Conservation (phyloP, 495 filamentous ascomycete species). For the Friedmanniomyces endolithicus region DNA sequence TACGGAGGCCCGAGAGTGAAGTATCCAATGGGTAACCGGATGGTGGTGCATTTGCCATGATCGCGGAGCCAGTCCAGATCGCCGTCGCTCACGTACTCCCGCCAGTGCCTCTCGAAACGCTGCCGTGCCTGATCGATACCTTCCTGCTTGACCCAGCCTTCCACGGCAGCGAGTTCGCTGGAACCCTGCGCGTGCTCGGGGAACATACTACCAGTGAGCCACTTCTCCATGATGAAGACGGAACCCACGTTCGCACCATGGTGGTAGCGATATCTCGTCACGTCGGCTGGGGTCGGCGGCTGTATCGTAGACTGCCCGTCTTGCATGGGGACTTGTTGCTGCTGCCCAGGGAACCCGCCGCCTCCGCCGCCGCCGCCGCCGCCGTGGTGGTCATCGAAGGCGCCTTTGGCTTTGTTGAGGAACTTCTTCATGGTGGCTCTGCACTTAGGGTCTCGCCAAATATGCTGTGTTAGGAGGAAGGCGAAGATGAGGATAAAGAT, state of each 20-base stretch:
- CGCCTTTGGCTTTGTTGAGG: slow-evolving; percentile 23
- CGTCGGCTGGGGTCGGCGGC: slow-evolving; percentile 33
- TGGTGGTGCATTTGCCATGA: slow-evolving; percentile 36
- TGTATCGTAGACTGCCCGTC: slow-evolving; percentile 23
- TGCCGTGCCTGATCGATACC: slow-evolving; percentile 35
- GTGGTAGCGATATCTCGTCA: slow-evolving; percentile 43
- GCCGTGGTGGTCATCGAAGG: slow-evolving; percentile 5
- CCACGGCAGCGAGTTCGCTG: slow-evolving; percentile 39
- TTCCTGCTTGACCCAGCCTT: slow-evolving; percentile 28
- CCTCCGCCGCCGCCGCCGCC: slow-evolving; percentile 1
- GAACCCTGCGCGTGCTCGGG: slow-evolving; percentile 22
- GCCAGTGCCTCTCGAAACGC: slow-evolving; percentile 42
- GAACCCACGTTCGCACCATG: slow-evolving; percentile 45
- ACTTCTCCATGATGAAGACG: slow-evolving; percentile 42
- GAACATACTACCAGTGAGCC: slow-evolving; percentile 36
- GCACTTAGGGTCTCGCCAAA: neutral
- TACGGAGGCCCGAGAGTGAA: slow-evolving; percentile 40
- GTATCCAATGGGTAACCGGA: slow-evolving; percentile 46
- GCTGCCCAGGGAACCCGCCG: neutral
- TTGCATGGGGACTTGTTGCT: slow-evolving; percentile 9
- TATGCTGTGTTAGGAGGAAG: slow-evolving; percentile 4
- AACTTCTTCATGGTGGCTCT: slow-evolving; percentile 21
- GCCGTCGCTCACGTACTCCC: slow-evolving; percentile 32
- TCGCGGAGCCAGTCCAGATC: slow-evolving; percentile 38
- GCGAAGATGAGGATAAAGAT: slow-evolving; percentile 15